Percentiles rank a stretch among this genome's conserved stretches.
Conservation (phyloP, 345 rosid species). For the Salix brachista region DNA sequence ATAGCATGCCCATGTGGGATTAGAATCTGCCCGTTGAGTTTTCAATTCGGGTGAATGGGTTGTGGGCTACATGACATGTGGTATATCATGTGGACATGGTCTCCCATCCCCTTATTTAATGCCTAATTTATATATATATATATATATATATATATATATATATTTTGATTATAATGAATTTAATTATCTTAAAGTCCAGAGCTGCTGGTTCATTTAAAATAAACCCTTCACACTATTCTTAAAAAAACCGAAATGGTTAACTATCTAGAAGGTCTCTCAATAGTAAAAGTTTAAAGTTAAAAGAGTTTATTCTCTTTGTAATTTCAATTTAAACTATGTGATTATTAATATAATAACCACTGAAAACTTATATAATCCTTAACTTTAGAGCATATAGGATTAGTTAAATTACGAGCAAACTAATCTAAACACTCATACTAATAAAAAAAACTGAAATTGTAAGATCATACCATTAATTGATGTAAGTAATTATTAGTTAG, state of each 20-base stretch:
- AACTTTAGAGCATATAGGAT: accelerated
- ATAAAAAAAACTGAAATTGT: too few relatives aligned
- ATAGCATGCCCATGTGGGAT: slow-evolving; percentile 24
- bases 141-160: background rate
- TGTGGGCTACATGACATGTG: slow-evolving; percentile 50
- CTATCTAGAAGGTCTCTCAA: too few relatives aligned
- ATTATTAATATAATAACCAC: accelerated
- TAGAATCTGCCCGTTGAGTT: slow-evolving; percentile 2
- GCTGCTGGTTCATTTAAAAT: background rate
- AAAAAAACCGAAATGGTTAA: too few relatives aligned
- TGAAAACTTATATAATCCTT: accelerated
- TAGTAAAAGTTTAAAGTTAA: accelerated
- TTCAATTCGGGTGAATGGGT: background rate
- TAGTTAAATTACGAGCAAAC: accelerated
- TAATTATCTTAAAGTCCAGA: background rate
- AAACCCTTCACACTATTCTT: background rate
- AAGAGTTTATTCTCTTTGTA: too few relatives aligned
- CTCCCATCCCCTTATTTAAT: slow-evolving; percentile 9
- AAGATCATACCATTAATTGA: background rate
- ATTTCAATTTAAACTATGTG: accelerated
- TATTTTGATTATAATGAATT: background rate
- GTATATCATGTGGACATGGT: slow-evolving; percentile 30
- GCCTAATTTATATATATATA: background rate
- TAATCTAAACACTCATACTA: accelerated
- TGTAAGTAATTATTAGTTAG: background rate